Evolutionary conservation across 306 rosid genomes (phyloP), one percentile per base, ranked within the genome.

Genomic region (Vigna unguiculata): DNA sequence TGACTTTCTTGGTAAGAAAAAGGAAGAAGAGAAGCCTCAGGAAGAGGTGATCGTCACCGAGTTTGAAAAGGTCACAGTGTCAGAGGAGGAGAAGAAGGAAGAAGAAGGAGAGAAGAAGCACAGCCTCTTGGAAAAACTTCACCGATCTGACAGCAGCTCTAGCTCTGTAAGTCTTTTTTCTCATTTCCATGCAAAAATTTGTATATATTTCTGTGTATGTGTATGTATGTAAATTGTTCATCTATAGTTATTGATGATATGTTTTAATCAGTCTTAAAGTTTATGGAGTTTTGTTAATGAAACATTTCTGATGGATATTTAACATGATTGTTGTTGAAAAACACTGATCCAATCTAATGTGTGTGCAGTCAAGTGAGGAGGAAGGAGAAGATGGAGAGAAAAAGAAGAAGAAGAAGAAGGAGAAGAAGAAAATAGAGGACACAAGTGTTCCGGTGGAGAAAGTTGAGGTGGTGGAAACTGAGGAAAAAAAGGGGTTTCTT

Each of bases 401-500:
- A 54, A 81, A 72, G 64, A 86, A 80, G 85, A 85, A 84, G 78
- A 85, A 76, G 72, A 87, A 80, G 85, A 85, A 85, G 85, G 87
- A 85, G 28, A 86, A 85, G 82, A 83, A 85, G 12, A 72, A 72
- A 5, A 15, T 57, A 25, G 54, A 86, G 79, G 82, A 68, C 62
- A 86, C 86, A 0, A n/a, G 58, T 1, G 82, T 90, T 46, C 84
- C 89, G 0, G 86, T 87, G 21, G 96, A 90, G 86, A 90, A 79
- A 43, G 82, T 87, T 34, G 93, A 81, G 25, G 78, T 36, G 20
- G 75, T 78, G 19, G 89, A 81, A 10, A 57, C 72, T 0, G 93
- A 89, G 20, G 97, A 93, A 10, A 93, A 91, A 88, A 93, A 93
- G 81, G 98, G 98, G 0, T 82, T 93, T 70, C 75, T 91, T 1